Conservation (phyloP, 1,284 basidiomycete species). For the Ceratobasidium sp. region DNA sequence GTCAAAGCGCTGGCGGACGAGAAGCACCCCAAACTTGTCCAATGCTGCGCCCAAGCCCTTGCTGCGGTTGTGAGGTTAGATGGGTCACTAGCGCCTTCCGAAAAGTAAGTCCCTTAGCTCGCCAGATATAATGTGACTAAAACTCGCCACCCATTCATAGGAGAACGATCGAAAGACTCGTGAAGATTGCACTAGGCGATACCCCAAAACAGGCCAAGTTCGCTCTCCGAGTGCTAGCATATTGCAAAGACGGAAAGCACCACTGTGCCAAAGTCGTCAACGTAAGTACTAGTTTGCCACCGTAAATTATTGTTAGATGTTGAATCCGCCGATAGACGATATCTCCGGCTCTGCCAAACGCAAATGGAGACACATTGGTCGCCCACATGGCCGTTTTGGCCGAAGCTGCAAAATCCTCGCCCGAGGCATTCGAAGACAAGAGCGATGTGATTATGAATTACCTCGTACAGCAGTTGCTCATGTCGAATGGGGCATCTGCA, state of each 20-base stretch:
- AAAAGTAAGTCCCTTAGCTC: slow-evolving; percentile 63
- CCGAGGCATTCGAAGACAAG: slow-evolving; percentile 76
- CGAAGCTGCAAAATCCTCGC: slow-evolving; percentile 74
- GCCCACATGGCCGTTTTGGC: slow-evolving; percentile 74
- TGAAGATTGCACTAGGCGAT: slow-evolving; percentile 65
- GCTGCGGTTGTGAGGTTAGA: slow-evolving; percentile 70
- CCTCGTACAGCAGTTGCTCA: slow-evolving; percentile 75
- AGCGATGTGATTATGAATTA: slow-evolving; percentile 76
- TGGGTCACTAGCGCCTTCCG: slow-evolving; percentile 60
- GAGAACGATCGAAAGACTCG: slow-evolving; percentile 70
- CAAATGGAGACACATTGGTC: slow-evolving; percentile 62
- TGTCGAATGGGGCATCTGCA: slow-evolving; percentile 46
- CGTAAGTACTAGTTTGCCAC: slow-evolving; percentile 54
- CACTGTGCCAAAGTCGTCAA: slow-evolving; percentile 65
- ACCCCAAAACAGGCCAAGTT: slow-evolving; percentile 83
- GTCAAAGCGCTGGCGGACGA: slow-evolving; percentile 72
- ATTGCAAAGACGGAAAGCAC: slow-evolving; percentile 60
- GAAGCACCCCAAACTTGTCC: slow-evolving; percentile 64
- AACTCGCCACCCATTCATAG: slow-evolving; percentile 48
- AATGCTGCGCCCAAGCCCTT: slow-evolving; percentile 77
- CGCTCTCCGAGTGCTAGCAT: slow-evolving; percentile 78
- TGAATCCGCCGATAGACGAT: slow-evolving; percentile 58
- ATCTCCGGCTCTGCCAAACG: slow-evolving; percentile 59
- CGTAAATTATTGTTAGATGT: background rate
- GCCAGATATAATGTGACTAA: slow-evolving; percentile 16